Percentiles rank a stretch among this genome's conserved stretches.
Conservation (phyloP, 441 rosid species). For the Omphalea diandra region DNA sequence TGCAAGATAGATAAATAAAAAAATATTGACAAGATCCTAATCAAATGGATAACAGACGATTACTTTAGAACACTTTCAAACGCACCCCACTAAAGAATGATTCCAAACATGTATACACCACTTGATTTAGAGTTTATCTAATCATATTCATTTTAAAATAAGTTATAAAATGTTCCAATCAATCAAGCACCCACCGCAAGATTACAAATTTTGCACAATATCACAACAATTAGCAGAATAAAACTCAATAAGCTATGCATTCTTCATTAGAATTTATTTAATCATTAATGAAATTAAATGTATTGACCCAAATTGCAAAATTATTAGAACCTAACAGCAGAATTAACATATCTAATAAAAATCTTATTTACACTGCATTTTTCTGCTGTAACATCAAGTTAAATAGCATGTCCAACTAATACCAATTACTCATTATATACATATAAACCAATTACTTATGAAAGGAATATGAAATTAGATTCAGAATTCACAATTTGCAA, state of each 20-base stretch:
- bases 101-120: conserved; percentile 28
- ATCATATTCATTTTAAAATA: not conserved
- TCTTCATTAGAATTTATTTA: not conserved
- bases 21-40: conserved; percentile 24
- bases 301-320: not conserved
- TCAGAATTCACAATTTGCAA: not conserved
- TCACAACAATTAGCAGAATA: not conserved
- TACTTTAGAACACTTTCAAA: conserved; percentile 22
- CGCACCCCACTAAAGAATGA: conserved; percentile 26
- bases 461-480: not conserved
- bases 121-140: not conserved
- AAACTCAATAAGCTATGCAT: not conserved
- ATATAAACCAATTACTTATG: too few relatives aligned
- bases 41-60: conserved; percentile 18
- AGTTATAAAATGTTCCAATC: conserved; percentile 10
- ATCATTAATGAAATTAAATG: not conserved
- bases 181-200: conserved; percentile 24
- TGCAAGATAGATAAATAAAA: not conserved
- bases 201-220: not conserved
- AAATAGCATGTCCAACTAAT: not conserved
- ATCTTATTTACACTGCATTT: too few relatives aligned
- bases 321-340: not conserved
- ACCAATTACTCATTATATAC: not conserved
- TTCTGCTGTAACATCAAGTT: not conserved
- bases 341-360: not conserved